phyloP scores from a whole-genome alignment of 2,329 filamentous ascomycete genomes.

The Pestalotiopsis sp. region DNA sequence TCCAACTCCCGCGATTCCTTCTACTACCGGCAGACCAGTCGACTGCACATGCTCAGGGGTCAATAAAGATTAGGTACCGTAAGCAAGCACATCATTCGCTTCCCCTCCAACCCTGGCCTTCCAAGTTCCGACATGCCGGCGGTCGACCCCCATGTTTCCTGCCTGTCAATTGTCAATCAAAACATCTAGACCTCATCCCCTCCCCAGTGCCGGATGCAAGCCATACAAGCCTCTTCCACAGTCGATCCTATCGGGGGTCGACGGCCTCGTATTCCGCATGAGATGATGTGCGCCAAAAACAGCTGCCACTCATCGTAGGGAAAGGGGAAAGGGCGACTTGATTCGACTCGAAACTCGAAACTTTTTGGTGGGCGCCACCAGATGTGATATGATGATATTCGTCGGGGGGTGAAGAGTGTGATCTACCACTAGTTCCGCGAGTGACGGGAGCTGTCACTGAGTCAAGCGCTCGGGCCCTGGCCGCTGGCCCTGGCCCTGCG shows the following conservation, averaged over 20 bases:
- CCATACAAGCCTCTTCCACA: not conserved
- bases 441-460: constrained; percentile 1
- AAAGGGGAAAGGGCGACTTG: not conserved
- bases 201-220: not conserved
- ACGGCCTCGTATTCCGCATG: not conserved
- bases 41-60: not conserved
- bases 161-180: not conserved
- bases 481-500: not conserved
- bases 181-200: not conserved
- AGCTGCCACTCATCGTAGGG: not conserved
- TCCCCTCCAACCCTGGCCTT: not conserved
- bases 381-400: not conserved
- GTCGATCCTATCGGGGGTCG: not conserved
- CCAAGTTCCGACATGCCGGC: not conserved
- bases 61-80: not conserved
- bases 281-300: not conserved
- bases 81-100: not conserved
- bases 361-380: not conserved
- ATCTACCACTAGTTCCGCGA: not conserved
- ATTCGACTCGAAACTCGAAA: not conserved
- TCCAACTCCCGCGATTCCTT: not conserved
- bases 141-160: not conserved
- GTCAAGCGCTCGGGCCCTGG: not conserved
- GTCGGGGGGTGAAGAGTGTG: not conserved
- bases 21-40: not conserved